Conservation (phyloP, 768 basidiomycete genomes). For the Tubosaeta brunneosetosa region DNA sequence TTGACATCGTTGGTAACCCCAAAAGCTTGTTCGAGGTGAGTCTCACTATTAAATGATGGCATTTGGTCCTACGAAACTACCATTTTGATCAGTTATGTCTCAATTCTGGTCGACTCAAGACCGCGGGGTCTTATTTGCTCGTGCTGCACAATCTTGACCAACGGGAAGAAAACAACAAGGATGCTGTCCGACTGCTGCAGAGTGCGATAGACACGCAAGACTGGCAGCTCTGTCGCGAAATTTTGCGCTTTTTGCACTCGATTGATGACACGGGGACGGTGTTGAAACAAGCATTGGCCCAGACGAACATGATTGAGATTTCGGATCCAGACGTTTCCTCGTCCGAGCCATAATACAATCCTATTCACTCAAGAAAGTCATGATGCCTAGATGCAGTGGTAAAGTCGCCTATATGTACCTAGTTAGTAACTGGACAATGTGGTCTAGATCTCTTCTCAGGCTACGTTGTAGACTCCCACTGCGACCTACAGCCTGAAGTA, state of each 20-base stretch:
- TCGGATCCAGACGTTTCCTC: background rate
- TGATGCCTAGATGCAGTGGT: too few species aligned
- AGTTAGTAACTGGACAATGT: background rate
- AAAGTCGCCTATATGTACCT: too few species aligned
- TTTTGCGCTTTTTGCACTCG: constrained; percentile 87
- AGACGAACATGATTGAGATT: constrained; percentile 38
- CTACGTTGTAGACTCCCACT: too few species aligned
- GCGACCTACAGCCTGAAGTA: background rate
- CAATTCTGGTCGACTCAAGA: constrained; percentile 65
- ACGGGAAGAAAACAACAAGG: constrained; percentile 67
- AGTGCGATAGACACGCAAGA: constrained; percentile 74
- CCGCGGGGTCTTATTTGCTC: constrained; percentile 88
- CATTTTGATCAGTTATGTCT: constrained; percentile 66
- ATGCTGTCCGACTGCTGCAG: constrained; percentile 76
- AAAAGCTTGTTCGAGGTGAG: constrained; percentile 86
- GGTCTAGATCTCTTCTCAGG: too few species aligned
- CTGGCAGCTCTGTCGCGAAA: constrained; percentile 87
- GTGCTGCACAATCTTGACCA: constrained; percentile 93
- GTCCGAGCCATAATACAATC: background rate
- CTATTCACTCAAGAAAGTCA: too few species aligned
- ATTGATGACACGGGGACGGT: constrained; percentile 83
- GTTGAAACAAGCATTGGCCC: constrained; percentile 55
- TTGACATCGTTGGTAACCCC: constrained; percentile 87
- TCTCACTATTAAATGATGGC: background rate
- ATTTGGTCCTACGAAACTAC: background rate